Evolutionary conservation across 345 rosid genomes (phyloP), one percentile per base, ranked within the genome.

Genomic region (Citrus sp.): DNA sequence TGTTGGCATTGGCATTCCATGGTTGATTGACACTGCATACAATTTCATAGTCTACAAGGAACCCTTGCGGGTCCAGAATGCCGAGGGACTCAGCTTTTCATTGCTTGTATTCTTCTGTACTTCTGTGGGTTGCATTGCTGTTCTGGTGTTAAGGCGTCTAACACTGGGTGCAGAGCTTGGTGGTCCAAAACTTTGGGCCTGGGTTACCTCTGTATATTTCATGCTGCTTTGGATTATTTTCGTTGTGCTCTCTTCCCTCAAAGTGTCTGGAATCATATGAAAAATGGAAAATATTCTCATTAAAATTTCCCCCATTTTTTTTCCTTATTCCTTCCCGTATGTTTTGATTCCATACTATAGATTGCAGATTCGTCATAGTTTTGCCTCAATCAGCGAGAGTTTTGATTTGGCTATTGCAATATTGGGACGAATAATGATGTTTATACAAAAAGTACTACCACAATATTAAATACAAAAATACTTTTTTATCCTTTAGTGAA

Each of bases 1-100:
- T 28, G 88, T 95, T 54, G 99, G 99, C 65, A 93, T 95, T 1
- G 99, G 98, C 34, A 70, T 95, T 27, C 99, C 99, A 3, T 95
- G 99, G 99, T 88, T 95, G 88, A 91, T 95, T 67, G 88, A 93
- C 81, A 91, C 98, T 18, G 84, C 84, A 13, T 95, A 95, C 94
- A 95, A 93, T 82, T 88, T 83, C 90, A 73, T 93, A 5, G 88
- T 81, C 3, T 92, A 91, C 64, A 81, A 79, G 72, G 93, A 95
- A 85, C 96, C 96, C 16, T 67, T 95, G 86, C 67, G 78, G 72
- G 82, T 95, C 67, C 78, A 89, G 70, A 85, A 91, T 65, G 97
- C 96, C 0, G 76, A 73, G 34, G 99, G 98, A 37, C 92, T 92
- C 63, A 87, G 99, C 84, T 93, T 95, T 81, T 93, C 97, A 4